Percentiles rank a stretch among this genome's conserved stretches.
Conservation (phyloP, 1,284 basidiomycete genomes). For the Cutaneotrichosporon sp. region DNA sequence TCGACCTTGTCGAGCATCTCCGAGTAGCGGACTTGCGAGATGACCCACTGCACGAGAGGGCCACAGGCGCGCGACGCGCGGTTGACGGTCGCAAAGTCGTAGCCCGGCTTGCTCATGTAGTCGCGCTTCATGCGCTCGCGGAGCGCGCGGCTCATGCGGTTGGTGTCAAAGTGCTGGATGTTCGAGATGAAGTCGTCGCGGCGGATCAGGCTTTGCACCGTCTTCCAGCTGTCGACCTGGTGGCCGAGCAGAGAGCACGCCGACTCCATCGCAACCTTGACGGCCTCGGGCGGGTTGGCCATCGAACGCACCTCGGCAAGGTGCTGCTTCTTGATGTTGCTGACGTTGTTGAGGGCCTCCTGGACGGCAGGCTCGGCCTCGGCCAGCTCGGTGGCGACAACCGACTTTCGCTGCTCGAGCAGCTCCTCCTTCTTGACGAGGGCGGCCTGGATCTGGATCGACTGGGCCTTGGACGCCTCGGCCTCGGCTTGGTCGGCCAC, state of each 20-base stretch:
- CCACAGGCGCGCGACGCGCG: constrained; percentile 97
- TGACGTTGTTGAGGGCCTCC: constrained; percentile 92
- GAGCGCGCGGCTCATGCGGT: constrained; percentile 84
- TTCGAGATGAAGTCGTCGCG: constrained; percentile 96
- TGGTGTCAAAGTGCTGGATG: constrained; percentile 97
- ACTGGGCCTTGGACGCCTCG: constrained; percentile 95
- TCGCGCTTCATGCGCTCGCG: constrained; percentile 93
- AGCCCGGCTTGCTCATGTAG: constrained; percentile 86
- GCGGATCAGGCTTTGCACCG: constrained; percentile 94
- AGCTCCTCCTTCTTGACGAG: constrained; percentile 86
- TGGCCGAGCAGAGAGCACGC: constrained; percentile 97
- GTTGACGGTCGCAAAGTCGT: constrained; percentile 94
- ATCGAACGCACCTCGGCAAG: constrained; percentile 97
- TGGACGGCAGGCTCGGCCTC: constrained; percentile 97
- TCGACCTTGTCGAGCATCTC: constrained; percentile 98
- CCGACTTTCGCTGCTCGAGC: constrained; percentile 81
- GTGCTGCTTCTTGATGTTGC: constrained; percentile 96
- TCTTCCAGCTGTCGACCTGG: constrained; percentile 90
- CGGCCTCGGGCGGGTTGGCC: constrained; percentile 97
- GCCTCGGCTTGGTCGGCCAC: constrained; percentile 98
- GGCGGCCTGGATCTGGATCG: constrained; percentile 92
- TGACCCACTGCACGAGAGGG: constrained; percentile 96
- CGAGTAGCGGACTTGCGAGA: constrained; percentile 96
- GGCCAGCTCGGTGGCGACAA: constrained; percentile 94
- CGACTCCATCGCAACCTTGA: constrained; percentile 98